Percentiles rank a stretch among this genome's conserved stretches.
phyloP scores from a whole-genome alignment of 2,329 filamentous ascomycete genomes.

The Aspergillus sp. region DNA sequence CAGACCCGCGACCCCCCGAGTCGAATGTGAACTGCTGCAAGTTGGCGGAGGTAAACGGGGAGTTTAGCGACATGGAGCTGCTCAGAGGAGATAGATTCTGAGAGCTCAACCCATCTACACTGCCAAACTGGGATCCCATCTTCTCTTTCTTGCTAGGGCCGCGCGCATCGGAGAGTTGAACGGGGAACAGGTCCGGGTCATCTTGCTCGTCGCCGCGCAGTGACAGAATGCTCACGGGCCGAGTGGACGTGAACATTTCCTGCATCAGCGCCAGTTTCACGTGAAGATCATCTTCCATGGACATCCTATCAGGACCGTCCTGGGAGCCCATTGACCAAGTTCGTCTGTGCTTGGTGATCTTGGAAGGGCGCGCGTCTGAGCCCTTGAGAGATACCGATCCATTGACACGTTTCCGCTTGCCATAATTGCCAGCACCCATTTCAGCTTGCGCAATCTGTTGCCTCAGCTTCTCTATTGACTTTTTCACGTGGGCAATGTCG shows the following conservation, averaged over 20 bases:
- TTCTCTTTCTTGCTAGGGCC: slow-evolving; percentile 32
- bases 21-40: slow-evolving; percentile 18
- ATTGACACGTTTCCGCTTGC: slow-evolving; percentile 61
- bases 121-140: slow-evolving; percentile 31
- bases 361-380: slow-evolving; percentile 66
- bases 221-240: slow-evolving; percentile 42
- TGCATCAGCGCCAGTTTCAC: slow-evolving; percentile 44
- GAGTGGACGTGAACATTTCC: slow-evolving; percentile 49
- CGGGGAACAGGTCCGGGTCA: slow-evolving; percentile 46
- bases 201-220: slow-evolving; percentile 46
- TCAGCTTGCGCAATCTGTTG: slow-evolving; percentile 82
- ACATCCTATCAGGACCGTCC: slow-evolving; percentile 42
- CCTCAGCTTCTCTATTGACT: slow-evolving; percentile 93
- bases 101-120: slow-evolving; percentile 30
- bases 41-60: slow-evolving; percentile 28
- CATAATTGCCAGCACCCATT: slow-evolving; percentile 58
- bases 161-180: slow-evolving; percentile 36
- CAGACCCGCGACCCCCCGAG: slow-evolving; percentile 21
- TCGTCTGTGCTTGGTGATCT: slow-evolving; percentile 84
- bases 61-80: slow-evolving; percentile 41
- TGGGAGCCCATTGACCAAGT: slow-evolving; percentile 92
- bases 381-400: slow-evolving; percentile 47
- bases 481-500: slow-evolving; percentile 91
- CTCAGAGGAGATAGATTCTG: slow-evolving; percentile 40
- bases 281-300: slow-evolving; percentile 46